Evolutionary conservation across 225 moss, liverwort and hornwort species (phyloP).

Genomic region (Polytrichum commune): DNA sequence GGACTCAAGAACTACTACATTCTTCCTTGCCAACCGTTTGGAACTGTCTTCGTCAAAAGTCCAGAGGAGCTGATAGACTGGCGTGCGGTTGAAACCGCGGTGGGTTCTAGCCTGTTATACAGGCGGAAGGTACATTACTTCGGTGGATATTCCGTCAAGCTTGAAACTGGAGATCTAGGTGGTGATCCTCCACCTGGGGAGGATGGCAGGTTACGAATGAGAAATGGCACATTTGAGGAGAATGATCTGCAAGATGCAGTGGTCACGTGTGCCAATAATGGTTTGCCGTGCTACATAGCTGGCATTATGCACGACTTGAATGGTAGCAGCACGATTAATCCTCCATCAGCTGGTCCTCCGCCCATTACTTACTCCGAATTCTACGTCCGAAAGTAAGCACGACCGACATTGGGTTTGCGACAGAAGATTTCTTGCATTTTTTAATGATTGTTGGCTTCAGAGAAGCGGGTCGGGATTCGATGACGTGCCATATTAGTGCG

Average conservation of each 20-base stretch:
- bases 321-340: conserved; percentile 42
- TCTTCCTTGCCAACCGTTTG: conserved; percentile 23
- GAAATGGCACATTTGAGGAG: conserved; percentile 53
- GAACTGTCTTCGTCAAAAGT: background rate
- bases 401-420: background rate
- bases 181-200: conserved; percentile 12
- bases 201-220: conserved; percentile 43
- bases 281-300: conserved; percentile 65
- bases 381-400: conserved; percentile 59
- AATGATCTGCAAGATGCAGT: conserved; percentile 65
- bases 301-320: conserved; percentile 41
- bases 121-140: conserved; percentile 50
- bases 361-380: conserved; percentile 49
- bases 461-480: no score
- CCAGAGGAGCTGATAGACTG: conserved; percentile 48
- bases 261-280: conserved; percentile 71
- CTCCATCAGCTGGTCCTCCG: conserved; percentile 25
- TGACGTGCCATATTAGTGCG: no score
- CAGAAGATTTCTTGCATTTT: background rate
- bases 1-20: conserved; percentile 36
- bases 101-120: conserved; percentile 46
- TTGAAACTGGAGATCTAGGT: conserved; percentile 27
- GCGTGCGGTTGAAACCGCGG: conserved; percentile 34
- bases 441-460: background rate
- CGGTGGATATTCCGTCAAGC: conserved; percentile 38